Evolutionary conservation across 139 green algal genomes (phyloP), one percentile per base, ranked within the genome.

Genomic region (Haematococcus sp.): DNA sequence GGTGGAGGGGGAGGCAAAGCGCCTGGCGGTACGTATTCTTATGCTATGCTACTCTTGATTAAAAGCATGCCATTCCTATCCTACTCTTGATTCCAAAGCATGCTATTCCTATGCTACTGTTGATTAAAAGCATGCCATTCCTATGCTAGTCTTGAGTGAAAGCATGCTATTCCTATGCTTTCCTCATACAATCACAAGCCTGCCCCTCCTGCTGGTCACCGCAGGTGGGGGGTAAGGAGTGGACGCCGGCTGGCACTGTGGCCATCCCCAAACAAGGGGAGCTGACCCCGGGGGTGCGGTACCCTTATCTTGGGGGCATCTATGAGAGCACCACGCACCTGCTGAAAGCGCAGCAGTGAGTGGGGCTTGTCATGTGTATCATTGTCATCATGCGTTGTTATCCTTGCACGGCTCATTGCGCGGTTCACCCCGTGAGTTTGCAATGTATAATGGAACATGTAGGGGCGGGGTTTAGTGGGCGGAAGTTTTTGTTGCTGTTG

Each of bases 161-260:
- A 61, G 4, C 22, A 27, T 19, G 4, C 11, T 61, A 32, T 61
- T 61, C 9, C 54, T 32, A 32, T 28, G 4, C 9, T 61, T 61
- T 7, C 7, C n/a, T 27, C n/a, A 61, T 61, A n/a, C n/a, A n/a
- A n/a, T n/a, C n/a, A n/a, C n/a, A n/a, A n/a, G n/a, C n/a, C n/a
- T n/a, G n/a, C n/a, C n/a, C n/a, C n/a, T n/a, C n/a, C n/a, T n/a
- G 34, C 43, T 20, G 55, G 28, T 49, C 2, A 5, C 17, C 30
- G 20, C 63, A 78, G 73, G 51, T 84, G 19, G 78, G 72, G 3
- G 81, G 81, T 9, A 63, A 81, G 64, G 81, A 86, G 76, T 86
- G 78, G 46, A 70, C 60, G 11, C 81, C 81, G 19, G 31, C 71
- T 9, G 58, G 72, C 1, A 33, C 52, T 13, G 13, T 52, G 4